Base-by-base conservation (phyloP, 495 filamentous ascomycete genomes). In the Geopyxis carbonaria region DNA sequence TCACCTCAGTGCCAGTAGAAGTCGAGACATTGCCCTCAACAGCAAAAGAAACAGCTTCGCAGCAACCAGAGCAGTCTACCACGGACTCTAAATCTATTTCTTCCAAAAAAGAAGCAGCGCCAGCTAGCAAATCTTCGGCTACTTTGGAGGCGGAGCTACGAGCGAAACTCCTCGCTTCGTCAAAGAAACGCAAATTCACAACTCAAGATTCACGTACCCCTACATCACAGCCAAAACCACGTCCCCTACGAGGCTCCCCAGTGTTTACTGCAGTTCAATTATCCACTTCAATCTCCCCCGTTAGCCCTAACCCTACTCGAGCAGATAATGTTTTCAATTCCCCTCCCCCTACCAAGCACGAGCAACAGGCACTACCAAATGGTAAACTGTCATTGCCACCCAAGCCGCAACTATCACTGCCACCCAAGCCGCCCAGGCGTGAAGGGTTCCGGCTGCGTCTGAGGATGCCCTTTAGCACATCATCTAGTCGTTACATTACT, bases 81-180 rank as follows among this genome's bases (percentile, higher is more conserved):
- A 11, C 14, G 20, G 2, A 9, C 11, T 9, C 14, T 9, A 19
- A 9, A 34, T 13, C 11, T n/a, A 18, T 13, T 10, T n/a, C 10
- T 18, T 10, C 14, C 3, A 34, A 34, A 18, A 19, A 11, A 2
- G 2, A 34, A 9, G 10, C 31, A 43, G 5, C 40, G 10, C n/a
- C 31, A 4, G 19, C 36, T 13, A 14, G 28, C 16, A 38, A 42
- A 22, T 43, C 38, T 0, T 42, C 48, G 10, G 35, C 48, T n/a
- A 32, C 48, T 8, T 24, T 53, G n/a, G 50, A 52, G 33, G 50
- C 48, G 11, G 50, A 53, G 33, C 34, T 53, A 15, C 44, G 50
- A 2, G 30, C 44, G 5, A 42, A 42, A 20, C 49, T 53, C 10
- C 22, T 53, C n/a, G 50, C 34, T 41, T 50, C 48, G 14, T 22